These are phyloP conservation scores for Plasmodium chabaudi DNA, from an alignment of 169 alveolate species.

Conservation along the genomic window DNA sequence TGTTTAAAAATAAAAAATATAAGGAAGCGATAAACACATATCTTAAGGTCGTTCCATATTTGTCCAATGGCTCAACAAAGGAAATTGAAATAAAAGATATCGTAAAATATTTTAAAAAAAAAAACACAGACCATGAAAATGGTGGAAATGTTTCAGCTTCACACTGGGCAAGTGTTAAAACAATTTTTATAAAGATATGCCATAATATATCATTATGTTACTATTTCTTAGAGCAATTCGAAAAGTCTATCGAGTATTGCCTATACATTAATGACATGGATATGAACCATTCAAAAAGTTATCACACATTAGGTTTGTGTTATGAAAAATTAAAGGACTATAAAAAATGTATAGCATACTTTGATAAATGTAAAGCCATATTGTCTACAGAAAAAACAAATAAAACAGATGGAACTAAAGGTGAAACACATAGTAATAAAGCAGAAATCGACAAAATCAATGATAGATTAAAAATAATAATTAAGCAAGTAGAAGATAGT, in stretches of 20 bases:
- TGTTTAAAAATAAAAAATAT: constrained; percentile 37
- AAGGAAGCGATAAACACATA: constrained; percentile 41
- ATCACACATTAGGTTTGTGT: constrained; percentile 66
- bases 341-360: constrained; percentile 21
- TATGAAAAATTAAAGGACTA: constrained; percentile 56
- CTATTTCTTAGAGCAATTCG: constrained; percentile 34
- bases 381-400: not conserved
- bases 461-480: constrained; percentile 22
- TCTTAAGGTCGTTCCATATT: constrained; percentile 6
- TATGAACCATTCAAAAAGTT: constrained; percentile 45
- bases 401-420: not conserved
- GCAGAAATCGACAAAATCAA: constrained; percentile 34
- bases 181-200: constrained; percentile 33
- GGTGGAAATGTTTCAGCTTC: not conserved
- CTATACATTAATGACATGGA: constrained; percentile 44
- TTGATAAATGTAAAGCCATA: constrained; percentile 44
- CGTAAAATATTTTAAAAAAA: constrained; percentile 27
- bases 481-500: constrained; percentile 9
- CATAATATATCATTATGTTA: constrained; percentile 67
- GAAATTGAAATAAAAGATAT: not conserved
- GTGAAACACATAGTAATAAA: not conserved
- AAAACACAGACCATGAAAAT: not conserved
- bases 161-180: not conserved
- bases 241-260: constrained; percentile 36
- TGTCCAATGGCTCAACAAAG: constrained; percentile 23